Evolutionary conservation across 2,329 filamentous ascomycete genomes (phyloP), one percentile per base, ranked within the genome.

Genomic region (Fusarium secorum): DNA sequence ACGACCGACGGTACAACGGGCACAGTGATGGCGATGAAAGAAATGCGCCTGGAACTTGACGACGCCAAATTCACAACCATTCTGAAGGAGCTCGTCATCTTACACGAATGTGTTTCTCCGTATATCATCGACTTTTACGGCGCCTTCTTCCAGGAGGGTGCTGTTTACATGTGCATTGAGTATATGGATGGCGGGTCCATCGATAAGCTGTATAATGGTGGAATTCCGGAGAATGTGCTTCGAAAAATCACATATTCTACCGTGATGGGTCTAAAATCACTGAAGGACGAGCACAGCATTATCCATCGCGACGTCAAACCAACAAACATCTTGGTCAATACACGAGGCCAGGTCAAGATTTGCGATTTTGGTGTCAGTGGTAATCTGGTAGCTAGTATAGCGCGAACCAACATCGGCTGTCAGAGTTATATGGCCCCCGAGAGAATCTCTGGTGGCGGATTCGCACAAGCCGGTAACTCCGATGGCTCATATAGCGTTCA

Each of bases 371-470:
- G 96, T 61, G 96, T 99, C 60, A 97, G 93, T 73, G 96, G 96
- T 57, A 99, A 99, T 76, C 84, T 99, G 28, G 96, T 99, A 26
- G 95, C 96, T 28, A 97, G 94, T 83, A 98, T 98, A 76, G 96
- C 96, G 55, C 97, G 97, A 83, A 99, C 96, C 32, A 99, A 99
- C 79, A 99, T 99, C 76, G 96, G 96, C 41, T 99, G 96, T 78
- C 96, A 99, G 82, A 98, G 95, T 78, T 99, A 99, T 83, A 99
- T 99, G 96, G 96, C 96, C 0, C 96, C 96, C 0, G 96, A 99
- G 81, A 87, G 96, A 72, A 99, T 99, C 76, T 94, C 94, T 13
- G 94, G 93, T 52, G 94, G 95, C 61, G 92, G 92, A 26, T 89
- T 94, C 76, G 89, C 93, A 64, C 88, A 91, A 68, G 86, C 90